phyloP scores from a whole-genome alignment of 345 rosid species.

The Xanthoceras sorbifolium region DNA sequence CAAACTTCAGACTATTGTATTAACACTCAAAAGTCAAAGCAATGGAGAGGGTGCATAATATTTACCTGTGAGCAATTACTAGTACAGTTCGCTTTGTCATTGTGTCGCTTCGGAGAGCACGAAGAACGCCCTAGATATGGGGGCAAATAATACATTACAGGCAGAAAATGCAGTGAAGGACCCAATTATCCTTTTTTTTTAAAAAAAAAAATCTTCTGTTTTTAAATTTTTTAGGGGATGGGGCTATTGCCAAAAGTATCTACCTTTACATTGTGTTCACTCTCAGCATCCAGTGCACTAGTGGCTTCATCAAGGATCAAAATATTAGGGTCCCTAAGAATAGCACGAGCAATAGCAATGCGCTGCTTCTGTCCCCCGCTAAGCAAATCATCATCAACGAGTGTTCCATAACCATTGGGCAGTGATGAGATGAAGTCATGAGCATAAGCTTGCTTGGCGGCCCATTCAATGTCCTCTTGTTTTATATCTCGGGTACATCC shows the following conservation, averaged over 20 bases:
- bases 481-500: constrained; percentile 67
- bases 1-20: constrained; percentile 19
- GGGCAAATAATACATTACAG: constrained; percentile 10
- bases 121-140: constrained; percentile 72
- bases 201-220: neutral
- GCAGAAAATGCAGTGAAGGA: constrained; percentile 5
- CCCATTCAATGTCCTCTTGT: constrained; percentile 83
- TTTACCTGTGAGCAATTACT: constrained; percentile 87
- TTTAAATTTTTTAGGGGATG: neutral
- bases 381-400: constrained; percentile 92
- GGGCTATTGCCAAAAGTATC: constrained; percentile 4
- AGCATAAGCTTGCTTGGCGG: constrained; percentile 91
- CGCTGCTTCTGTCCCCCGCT: constrained; percentile 99
- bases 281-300: constrained; percentile 95
- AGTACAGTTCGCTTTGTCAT: constrained; percentile 72
- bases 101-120: constrained; percentile 57
- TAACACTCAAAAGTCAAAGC: neutral
- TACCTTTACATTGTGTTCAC: constrained; percentile 96
- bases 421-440: constrained; percentile 86
- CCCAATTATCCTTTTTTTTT: neutral
- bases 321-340: constrained; percentile 87
- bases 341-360: constrained; percentile 94
- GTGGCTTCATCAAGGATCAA: constrained; percentile 97
- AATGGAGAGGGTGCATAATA: neutral
- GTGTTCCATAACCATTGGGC: constrained; percentile 82